phyloP scores from a whole-genome alignment of 345 rosid species.

The Lumnitzera racemosa region DNA sequence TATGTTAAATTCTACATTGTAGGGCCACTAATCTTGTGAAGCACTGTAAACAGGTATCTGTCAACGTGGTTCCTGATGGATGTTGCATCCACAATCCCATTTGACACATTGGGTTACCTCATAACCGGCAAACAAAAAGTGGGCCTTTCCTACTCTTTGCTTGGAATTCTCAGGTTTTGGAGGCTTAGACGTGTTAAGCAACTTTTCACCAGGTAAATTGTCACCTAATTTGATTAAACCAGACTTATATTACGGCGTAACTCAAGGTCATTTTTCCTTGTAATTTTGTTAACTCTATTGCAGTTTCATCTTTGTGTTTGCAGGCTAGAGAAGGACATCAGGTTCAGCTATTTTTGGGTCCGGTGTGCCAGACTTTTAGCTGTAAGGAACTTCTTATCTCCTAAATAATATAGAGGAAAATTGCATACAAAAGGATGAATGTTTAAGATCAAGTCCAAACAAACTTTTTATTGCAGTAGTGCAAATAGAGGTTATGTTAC shows the following conservation, averaged over 20 bases:
- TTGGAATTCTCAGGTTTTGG: slow-evolving; percentile 80
- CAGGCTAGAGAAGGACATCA: slow-evolving; percentile 91
- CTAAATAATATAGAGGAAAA: too few relatives aligned
- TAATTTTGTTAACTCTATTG: neutral
- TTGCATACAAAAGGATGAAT: too few relatives aligned
- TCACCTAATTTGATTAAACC: neutral
- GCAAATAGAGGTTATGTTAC: too few relatives aligned
- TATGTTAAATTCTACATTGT: neutral
- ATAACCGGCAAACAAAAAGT: slow-evolving; percentile 46
- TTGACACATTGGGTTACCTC: slow-evolving; percentile 49
- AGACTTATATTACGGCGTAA: neutral
- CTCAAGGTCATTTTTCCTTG: neutral
- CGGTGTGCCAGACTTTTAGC: slow-evolving; percentile 60
- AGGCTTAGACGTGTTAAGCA: slow-evolving; percentile 71
- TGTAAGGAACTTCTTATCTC: slow-evolving; percentile 26
- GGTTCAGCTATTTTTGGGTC: slow-evolving; percentile 77
- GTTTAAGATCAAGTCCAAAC: too few relatives aligned
- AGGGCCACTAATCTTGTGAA: neutral
- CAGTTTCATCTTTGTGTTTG: neutral
- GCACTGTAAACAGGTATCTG: slow-evolving; percentile 43
- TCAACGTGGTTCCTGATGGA: slow-evolving; percentile 94
- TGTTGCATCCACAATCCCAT: slow-evolving; percentile 87
- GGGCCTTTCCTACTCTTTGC: slow-evolving; percentile 42
- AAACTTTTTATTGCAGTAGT: too few relatives aligned
- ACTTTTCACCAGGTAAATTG: slow-evolving; percentile 65